These are phyloP conservation scores for Pseudocercospora cruenta DNA, from an alignment of 2,329 filamentous ascomycete species.

Conservation along the genomic window DNA sequence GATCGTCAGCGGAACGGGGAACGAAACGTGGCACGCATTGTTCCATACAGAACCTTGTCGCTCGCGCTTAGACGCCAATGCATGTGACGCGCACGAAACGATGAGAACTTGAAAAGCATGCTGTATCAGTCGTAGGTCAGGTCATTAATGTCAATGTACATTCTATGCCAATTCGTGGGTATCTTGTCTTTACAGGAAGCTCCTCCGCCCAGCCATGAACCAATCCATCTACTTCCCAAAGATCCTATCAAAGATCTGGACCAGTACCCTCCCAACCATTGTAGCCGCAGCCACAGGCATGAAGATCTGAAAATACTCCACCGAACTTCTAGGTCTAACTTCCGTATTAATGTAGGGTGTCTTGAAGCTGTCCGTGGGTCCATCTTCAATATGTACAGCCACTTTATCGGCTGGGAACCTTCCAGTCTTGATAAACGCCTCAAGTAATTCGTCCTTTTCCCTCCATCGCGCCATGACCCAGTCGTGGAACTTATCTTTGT, in stretches of 20 bases:
- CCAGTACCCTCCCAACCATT: conserved; percentile 40
- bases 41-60: background rate
- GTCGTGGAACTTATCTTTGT: conserved; percentile 70
- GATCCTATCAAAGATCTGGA: conserved; percentile 37
- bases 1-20: conserved; percentile 1
- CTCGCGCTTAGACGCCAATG: background rate
- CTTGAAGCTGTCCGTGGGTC: conserved; percentile 37
- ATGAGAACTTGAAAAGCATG: background rate
- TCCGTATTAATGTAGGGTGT: conserved; percentile 53
- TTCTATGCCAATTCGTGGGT: conserved; percentile 1
- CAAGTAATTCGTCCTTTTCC: conserved; percentile 87
- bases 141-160: background rate
- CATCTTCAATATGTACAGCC: conserved; percentile 38
- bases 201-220: background rate
- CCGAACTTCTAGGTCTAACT: conserved; percentile 43
- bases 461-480: conserved; percentile 87
- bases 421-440: conserved; percentile 72
- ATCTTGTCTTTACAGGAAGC: conserved; percentile 6
- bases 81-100: background rate
- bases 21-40: background rate
- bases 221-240: conserved; percentile 17
- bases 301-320: conserved; percentile 51
- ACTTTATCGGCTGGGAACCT: conserved; percentile 74
- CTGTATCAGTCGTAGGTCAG: background rate
- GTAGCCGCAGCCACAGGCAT: conserved; percentile 43